phyloP scores from a whole-genome alignment of 2,329 filamentous ascomycete genomes.

The Verticillium isaacii region DNA sequence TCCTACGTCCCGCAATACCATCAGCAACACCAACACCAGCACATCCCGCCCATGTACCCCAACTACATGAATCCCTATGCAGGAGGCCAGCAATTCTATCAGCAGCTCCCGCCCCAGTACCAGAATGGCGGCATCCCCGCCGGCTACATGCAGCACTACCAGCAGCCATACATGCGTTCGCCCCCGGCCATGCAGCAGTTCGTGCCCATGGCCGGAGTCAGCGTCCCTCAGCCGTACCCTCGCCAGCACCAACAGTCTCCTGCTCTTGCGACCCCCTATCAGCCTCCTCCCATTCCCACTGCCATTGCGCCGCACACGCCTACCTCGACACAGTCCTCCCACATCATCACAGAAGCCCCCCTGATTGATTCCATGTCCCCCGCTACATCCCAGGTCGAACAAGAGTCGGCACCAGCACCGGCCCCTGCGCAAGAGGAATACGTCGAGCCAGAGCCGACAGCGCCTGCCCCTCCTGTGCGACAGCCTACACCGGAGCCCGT shows the following conservation, averaged over 20 bases:
- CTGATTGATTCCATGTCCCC: background rate
- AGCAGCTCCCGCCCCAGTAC: conserved; percentile 53
- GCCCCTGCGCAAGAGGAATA: background rate
- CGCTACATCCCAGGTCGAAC: background rate
- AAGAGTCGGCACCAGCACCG: background rate
- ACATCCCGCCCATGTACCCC: conserved; percentile 39
- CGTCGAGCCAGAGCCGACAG: background rate
- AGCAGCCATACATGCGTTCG: conserved; percentile 38
- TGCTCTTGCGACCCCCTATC: conserved; percentile 52
- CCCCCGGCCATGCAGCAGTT: conserved; percentile 49
- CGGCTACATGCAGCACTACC: conserved; percentile 44
- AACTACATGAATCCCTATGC: conserved; percentile 45
- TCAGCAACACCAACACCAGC: conserved; percentile 16
- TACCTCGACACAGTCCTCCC: conserved; percentile 46
- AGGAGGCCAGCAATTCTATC: conserved; percentile 35
- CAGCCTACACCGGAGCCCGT: conserved; percentile 1
- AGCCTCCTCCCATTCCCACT: conserved; percentile 42
- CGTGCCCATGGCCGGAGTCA: conserved; percentile 44
- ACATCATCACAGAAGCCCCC: conserved; percentile 6
- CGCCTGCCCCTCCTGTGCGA: background rate
- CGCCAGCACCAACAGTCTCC: conserved; percentile 47
- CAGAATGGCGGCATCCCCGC: conserved; percentile 41
- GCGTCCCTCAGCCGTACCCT: conserved; percentile 40
- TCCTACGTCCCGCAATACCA: conserved; percentile 26
- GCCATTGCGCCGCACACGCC: conserved; percentile 44